A percentile compares a stretch with the other conserved stretches of the same genome.
Conservation (phyloP, 495 filamentous ascomycete species). For the Penicillium manginii region DNA sequence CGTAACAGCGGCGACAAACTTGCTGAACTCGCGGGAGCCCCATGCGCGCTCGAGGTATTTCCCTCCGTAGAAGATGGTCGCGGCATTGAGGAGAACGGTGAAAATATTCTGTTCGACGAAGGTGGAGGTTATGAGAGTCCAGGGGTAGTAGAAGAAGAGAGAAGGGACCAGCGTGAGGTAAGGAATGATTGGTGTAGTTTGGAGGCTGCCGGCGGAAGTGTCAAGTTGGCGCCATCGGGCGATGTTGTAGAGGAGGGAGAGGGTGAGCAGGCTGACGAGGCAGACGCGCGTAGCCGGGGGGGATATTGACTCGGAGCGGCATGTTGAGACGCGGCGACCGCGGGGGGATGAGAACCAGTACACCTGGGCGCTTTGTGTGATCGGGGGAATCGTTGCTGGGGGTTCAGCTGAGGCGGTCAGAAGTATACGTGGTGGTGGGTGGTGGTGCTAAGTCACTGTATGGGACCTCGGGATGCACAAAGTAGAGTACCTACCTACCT, state of each 20-base stretch:
- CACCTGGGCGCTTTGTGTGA: not conserved
- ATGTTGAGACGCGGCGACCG: constrained; percentile 49
- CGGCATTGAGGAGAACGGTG: constrained; percentile 75
- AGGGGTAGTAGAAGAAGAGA: constrained; percentile 82
- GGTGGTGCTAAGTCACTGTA: too few species aligned
- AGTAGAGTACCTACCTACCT: not conserved
- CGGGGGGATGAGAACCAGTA: not conserved
- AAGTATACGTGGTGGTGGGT: too few species aligned
- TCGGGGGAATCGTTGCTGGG: not conserved
- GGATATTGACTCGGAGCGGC: constrained; percentile 87
- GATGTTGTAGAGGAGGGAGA: constrained; percentile 81
- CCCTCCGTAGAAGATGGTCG: constrained; percentile 89
- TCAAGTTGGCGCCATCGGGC: constrained; percentile 62
- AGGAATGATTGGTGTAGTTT: constrained; percentile 66
- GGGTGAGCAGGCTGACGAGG: constrained; percentile 70
- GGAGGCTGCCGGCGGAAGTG: constrained; percentile 53
- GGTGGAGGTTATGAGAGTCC: constrained; percentile 85
- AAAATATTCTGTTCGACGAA: constrained; percentile 94
- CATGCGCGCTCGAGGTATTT: constrained; percentile 95
- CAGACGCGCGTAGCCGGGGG: constrained; percentile 82
- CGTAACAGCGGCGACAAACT: constrained; percentile 79
- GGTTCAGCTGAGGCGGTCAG: not conserved
- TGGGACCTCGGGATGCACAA: too few species aligned
- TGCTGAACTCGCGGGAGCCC: constrained; percentile 89
- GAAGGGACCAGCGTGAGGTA: constrained; percentile 88